These are phyloP conservation scores for Colletotrichum higginsianum DNA, from an alignment of 2,329 filamentous ascomycete species.

Conservation along the genomic window DNA sequence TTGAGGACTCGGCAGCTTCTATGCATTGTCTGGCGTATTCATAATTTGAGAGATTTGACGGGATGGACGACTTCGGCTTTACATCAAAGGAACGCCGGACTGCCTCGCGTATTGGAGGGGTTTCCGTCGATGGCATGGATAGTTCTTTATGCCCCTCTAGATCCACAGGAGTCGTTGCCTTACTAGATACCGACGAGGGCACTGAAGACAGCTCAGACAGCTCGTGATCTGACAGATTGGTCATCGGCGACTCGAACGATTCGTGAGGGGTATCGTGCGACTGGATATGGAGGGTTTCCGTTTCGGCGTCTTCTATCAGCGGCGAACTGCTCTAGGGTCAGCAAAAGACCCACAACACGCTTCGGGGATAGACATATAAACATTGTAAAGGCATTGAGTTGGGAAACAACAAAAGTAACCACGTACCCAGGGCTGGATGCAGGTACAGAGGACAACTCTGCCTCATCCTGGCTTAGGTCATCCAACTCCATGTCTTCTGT, in stretches of 20 bases:
- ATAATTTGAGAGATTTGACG: constrained; percentile 77
- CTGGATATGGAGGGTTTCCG: constrained; percentile 23
- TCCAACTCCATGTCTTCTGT: constrained; percentile 57
- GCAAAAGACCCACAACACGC: not conserved
- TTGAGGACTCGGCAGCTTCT: constrained; percentile 87
- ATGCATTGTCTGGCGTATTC: constrained; percentile 95
- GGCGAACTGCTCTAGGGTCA: constrained; percentile 26
- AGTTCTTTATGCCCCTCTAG: constrained; percentile 47
- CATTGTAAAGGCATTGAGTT: not conserved
- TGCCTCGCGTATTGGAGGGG: constrained; percentile 44
- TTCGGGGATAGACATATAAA: not conserved
- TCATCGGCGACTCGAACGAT: constrained; percentile 69
- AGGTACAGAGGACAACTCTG: constrained; percentile 34
- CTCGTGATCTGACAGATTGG: constrained; percentile 67
- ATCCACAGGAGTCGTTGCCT: constrained; percentile 74
- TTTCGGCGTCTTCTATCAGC: constrained; percentile 18
- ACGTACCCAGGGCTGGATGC: constrained; percentile 39
- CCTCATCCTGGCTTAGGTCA: constrained; percentile 42
- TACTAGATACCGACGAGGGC: constrained; percentile 71
- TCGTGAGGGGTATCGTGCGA: constrained; percentile 46
- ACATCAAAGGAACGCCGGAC: constrained; percentile 68
- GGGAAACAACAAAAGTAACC: not conserved
- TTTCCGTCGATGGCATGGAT: constrained; percentile 43
- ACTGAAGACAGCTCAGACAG: constrained; percentile 69
- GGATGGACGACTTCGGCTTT: constrained; percentile 87